A percentile compares a stretch with the other conserved stretches of the same genome.
phyloP scores from a whole-genome alignment of 768 basidiomycete species.

The Trametes coccinea region DNA sequence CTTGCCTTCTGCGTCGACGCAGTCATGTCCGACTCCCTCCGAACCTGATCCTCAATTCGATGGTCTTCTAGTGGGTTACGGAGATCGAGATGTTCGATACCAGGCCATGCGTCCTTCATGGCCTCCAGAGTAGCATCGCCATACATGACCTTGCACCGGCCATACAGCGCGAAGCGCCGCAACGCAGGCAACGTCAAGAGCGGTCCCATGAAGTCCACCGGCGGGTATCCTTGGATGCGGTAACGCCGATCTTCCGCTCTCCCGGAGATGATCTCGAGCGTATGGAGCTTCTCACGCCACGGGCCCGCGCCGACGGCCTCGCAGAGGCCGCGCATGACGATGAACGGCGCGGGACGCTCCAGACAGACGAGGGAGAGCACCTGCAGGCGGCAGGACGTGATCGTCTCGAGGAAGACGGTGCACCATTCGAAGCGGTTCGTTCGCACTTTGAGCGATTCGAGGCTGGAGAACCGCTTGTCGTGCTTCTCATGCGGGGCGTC shows the following conservation, averaged over 20 bases:
- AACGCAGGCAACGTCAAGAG: not conserved
- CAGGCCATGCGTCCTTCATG: not conserved
- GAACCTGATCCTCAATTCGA: no score
- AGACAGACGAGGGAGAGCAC: not conserved
- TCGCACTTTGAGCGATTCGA: not conserved
- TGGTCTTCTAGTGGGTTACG: not conserved
- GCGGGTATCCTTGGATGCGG: not conserved
- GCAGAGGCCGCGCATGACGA: not conserved
- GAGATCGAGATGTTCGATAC: not conserved
- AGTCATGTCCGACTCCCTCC: no score
- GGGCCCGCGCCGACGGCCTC: not conserved
- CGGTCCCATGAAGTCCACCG: not conserved
- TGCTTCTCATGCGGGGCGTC: not conserved
- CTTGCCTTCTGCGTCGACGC: no score
- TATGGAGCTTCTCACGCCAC: not conserved
- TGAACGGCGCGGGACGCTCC: not conserved
- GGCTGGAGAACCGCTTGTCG: not conserved
- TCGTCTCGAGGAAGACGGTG: not conserved
- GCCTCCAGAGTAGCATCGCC: not conserved
- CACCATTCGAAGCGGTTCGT: not conserved
- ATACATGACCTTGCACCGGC: not conserved
- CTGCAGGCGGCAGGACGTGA: not conserved
- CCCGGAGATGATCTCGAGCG: not conserved
- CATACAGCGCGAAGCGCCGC: not conserved
- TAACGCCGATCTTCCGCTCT: not conserved